Conservation (phyloP, 345 rosid genomes). For the Eucalyptus guilfoylei region DNA sequence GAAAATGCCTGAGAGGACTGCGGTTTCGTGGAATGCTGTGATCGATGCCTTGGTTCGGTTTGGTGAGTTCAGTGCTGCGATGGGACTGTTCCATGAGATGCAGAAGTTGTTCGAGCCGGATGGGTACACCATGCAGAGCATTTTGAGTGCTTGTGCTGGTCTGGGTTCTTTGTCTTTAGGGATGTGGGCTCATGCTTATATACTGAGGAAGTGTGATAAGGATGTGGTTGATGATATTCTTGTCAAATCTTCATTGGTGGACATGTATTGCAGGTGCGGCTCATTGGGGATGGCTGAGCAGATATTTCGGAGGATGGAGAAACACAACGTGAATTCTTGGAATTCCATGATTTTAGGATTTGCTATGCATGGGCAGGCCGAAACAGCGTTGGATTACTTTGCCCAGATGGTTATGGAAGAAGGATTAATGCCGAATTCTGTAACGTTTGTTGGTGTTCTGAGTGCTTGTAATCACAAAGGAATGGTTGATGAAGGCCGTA, state of each 20-base stretch:
- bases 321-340: constrained; percentile 62
- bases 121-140: constrained; percentile 64
- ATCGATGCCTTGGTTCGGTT: constrained; percentile 54
- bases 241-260: constrained; percentile 48
- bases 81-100: constrained; percentile 38
- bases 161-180: constrained; percentile 59
- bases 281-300: constrained; percentile 43
- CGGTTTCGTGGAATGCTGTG: constrained; percentile 73
- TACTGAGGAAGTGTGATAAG: constrained; percentile 22
- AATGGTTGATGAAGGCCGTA: constrained; percentile 45
- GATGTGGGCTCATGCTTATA: constrained; percentile 59
- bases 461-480: constrained; percentile 67
- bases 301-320: constrained; percentile 49
- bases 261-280: constrained; percentile 86
- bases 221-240: constrained; percentile 30
- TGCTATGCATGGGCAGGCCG: constrained; percentile 63
- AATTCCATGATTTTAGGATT: constrained; percentile 66
- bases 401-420: constrained; percentile 18
- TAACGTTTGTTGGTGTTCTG: constrained; percentile 56
- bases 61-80: constrained; percentile 44
- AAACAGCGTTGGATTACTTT: constrained; percentile 37
- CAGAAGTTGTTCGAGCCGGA: constrained; percentile 44
- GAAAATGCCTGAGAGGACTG: constrained; percentile 47
- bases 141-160: constrained; percentile 58
- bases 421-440: constrained; percentile 34